phyloP scores from a whole-genome alignment of 2,329 filamentous ascomycete species.

The Hypoxylon sp. region DNA sequence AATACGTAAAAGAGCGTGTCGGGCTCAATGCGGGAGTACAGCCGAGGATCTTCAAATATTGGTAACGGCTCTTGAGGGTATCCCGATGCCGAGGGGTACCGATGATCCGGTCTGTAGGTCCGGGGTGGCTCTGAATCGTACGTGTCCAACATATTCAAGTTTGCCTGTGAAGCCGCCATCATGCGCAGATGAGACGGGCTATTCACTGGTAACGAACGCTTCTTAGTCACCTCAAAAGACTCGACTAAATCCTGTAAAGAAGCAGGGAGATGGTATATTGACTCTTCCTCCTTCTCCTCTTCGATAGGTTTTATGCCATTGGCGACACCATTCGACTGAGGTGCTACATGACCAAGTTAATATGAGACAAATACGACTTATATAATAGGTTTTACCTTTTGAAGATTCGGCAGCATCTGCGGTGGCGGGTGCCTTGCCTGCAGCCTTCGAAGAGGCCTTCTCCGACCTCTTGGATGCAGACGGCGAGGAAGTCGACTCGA shows the following conservation, averaged over 20 bases:
- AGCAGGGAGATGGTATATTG: conserved; percentile 91
- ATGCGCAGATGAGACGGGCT: conserved; percentile 79
- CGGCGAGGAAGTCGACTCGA: conserved; percentile 48
- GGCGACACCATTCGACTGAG: conserved; percentile 66
- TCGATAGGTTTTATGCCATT: conserved; percentile 66
- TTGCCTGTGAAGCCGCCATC: conserved; percentile 80
- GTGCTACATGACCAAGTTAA: conserved; percentile 50
- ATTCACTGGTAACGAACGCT: conserved; percentile 72
- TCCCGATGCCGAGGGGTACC: conserved; percentile 80
- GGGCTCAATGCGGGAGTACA: conserved; percentile 92
- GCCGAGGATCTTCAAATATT: conserved; percentile 89
- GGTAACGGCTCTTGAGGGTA: conserved; percentile 94
- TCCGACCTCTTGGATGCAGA: conserved; percentile 52
- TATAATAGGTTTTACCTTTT: conserved; percentile 59
- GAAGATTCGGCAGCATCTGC: conserved; percentile 61
- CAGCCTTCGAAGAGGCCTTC: conserved; percentile 59
- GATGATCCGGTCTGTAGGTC: conserved; percentile 86
- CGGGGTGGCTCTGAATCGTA: conserved; percentile 85
- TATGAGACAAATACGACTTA: conserved; percentile 17
- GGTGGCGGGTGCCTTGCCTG: conserved; percentile 61
- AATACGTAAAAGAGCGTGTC: conserved; percentile 99
- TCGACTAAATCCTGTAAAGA: conserved; percentile 91
- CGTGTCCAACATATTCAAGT: conserved; percentile 74
- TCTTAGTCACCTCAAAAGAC: conserved; percentile 88
- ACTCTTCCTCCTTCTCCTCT: conserved; percentile 69